Conservation (phyloP, 305 asterid genomes). For the Fraxinus sp. region DNA sequence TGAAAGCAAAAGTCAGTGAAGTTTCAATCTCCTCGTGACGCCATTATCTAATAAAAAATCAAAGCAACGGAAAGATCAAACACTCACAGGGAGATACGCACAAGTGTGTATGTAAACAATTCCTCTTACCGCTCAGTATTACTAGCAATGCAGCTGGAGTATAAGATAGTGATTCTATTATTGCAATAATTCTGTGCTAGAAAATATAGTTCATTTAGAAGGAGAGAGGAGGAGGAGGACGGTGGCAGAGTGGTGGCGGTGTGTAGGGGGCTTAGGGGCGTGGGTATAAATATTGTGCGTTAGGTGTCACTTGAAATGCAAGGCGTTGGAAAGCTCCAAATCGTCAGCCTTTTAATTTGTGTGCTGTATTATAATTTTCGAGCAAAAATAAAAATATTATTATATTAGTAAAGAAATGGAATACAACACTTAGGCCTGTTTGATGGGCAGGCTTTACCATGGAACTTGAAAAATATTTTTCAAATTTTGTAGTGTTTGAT, state of each 20-base stretch:
- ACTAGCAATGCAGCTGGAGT: slow-evolving; percentile 8
- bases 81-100: background rate
- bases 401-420: background rate
- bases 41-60: background rate
- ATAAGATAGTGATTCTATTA: background rate
- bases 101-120: background rate
- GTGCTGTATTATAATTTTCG: background rate
- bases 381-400: background rate
- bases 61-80: background rate
- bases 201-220: background rate
- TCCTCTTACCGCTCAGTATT: background rate
- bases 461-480: too few species aligned
- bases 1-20: background rate
- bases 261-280: background rate
- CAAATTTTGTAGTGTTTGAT: too few species aligned
- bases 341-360: slow-evolving; percentile 22
- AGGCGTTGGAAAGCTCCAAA: slow-evolving; percentile 36
- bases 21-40: background rate
- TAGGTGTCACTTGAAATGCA: slow-evolving; percentile 35
- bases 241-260: slow-evolving; percentile 3
- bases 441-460: too few species aligned
- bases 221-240: background rate
- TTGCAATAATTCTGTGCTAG: background rate
- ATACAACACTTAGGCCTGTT: background rate
- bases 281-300: slow-evolving; percentile 23